Evolutionary conservation across 2,329 filamentous ascomycete genomes (phyloP).

Genomic region (Fusarium euwallaceae): DNA sequence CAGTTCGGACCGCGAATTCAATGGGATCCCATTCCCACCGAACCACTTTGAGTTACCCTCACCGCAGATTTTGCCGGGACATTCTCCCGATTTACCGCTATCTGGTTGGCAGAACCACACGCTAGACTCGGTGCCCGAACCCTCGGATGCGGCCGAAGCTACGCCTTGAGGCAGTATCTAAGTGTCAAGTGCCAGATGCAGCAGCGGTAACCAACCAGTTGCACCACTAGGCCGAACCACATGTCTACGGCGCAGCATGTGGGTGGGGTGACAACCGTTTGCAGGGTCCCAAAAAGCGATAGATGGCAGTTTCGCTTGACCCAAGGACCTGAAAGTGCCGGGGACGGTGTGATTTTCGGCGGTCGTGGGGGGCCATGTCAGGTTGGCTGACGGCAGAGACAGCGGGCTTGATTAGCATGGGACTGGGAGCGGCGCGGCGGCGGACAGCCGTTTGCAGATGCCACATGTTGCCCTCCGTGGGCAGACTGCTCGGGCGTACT

Average conservation of each 20-base stretch:
- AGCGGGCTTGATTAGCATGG: background rate
- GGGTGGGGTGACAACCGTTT: conserved; percentile 43
- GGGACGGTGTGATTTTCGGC: conserved; percentile 22
- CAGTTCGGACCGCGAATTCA: conserved; percentile 60
- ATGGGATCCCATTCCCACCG: conserved; percentile 60
- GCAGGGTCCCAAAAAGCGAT: conserved; percentile 26
- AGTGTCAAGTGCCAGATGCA: conserved; percentile 18
- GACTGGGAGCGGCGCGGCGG: conserved; percentile 5
- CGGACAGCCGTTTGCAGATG: conserved; percentile 19
- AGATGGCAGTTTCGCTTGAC: conserved; percentile 24
- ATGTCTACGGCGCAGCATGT: conserved; percentile 37
- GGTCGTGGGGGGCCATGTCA: conserved; percentile 8
- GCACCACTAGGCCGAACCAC: conserved; percentile 42
- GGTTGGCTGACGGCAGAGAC: conserved; percentile 26
- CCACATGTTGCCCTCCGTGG: conserved; percentile 27
- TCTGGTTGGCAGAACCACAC: conserved; percentile 43
- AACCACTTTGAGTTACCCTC: conserved; percentile 63
- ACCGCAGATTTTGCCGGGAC: conserved; percentile 57
- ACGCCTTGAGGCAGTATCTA: conserved; percentile 33
- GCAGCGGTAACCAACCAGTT: conserved; percentile 34
- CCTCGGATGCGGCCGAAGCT: conserved; percentile 43
- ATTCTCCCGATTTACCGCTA: conserved; percentile 43
- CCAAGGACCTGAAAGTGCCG: conserved; percentile 22
- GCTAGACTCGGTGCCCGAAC: conserved; percentile 43
- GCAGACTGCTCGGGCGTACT: conserved; percentile 31